A percentile compares a stretch with the other conserved stretches of the same genome.
Evolutionary conservation across 441 rosid genomes (phyloP).

Genomic region (Erodium texanum): DNA sequence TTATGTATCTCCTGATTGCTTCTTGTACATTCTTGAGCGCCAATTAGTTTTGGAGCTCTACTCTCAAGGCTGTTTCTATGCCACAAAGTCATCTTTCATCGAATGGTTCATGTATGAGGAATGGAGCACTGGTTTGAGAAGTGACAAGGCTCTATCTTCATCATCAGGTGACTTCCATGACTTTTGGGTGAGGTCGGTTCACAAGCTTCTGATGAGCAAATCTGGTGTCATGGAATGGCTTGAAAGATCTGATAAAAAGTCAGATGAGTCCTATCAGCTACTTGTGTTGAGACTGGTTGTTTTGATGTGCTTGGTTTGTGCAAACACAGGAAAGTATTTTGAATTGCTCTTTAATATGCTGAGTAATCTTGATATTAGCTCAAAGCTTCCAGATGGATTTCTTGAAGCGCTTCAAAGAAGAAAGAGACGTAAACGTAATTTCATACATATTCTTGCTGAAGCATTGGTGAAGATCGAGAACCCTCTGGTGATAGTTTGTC

Average conservation of each 20-base stretch:
- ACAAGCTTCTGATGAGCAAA: conserved; percentile 14
- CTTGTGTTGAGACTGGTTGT: conserved; percentile 33
- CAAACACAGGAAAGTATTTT: conserved; percentile 23
- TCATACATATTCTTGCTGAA: conserved; percentile 18
- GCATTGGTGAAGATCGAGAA: conserved; percentile 23
- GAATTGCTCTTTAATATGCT: conserved; percentile 20
- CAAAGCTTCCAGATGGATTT: conserved; percentile 27
- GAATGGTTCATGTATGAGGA: conserved; percentile 26
- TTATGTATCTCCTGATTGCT: conserved; percentile 34
- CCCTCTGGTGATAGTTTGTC: conserved; percentile 21
- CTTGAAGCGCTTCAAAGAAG: conserved; percentile 14
- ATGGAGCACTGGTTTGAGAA: neutral
- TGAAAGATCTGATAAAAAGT: conserved; percentile 8
- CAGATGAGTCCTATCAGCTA: conserved; percentile 14
- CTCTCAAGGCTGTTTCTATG: conserved; percentile 12
- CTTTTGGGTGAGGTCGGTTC: conserved; percentile 9
- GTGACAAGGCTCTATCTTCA: neutral
- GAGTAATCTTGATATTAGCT: conserved; percentile 9
- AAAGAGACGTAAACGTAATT: neutral
- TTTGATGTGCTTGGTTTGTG: conserved; percentile 26
- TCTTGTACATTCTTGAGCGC: conserved; percentile 38
- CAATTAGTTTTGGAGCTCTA: conserved; percentile 23
- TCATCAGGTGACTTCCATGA: neutral
- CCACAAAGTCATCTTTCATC: conserved; percentile 30
- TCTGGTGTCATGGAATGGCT: conserved; percentile 28